Base-by-base conservation (phyloP, 2,329 filamentous ascomycete genomes). In the Cordyceps militaris region DNA sequence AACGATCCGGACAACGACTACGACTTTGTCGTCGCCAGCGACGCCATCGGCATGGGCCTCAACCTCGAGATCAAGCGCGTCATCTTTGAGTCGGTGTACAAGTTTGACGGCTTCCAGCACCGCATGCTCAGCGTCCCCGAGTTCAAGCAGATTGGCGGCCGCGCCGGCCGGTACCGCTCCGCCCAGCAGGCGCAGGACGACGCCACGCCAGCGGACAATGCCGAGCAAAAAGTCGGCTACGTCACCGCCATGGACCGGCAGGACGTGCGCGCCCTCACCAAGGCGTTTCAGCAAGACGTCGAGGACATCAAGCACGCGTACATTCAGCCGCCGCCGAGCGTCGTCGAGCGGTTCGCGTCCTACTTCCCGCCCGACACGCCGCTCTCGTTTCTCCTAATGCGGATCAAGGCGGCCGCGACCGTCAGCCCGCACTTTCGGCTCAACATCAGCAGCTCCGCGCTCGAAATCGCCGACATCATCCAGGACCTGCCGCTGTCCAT, bases 1-100 rank as follows among this genome's bases (percentile, higher is more conserved):
- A 99, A 99, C 67, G 89, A 97, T 62, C 92, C 91, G 0, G 73
- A 96, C 68, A 99, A 95, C 69, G 92, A 97, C 60, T 99, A 97
- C 68, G 94, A 99, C 69, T 95, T 86, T 64, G 78, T 99, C 6
- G 92, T 94, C 26, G 94, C 95, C 9, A 97, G 91, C 65, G 91
- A 97, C 72, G 94, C 94, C 48, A 93, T 99, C 61, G 94, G 94
- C 38, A 97, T 99, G 93, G 94, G 95, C 1, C 76, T 99, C 23
- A 99, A 99, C 67, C 74, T 99, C 70, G 91, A 85, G 72, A 91
- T 97, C 69, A 94, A 91, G 68, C 88, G 95, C 26, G 82, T 99
- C 60, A 83, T 99, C 56, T 94, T 99, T 63, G 90, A 96, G 66
- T 79, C 86, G 0, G 80, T 86, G 2, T 74, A 78, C 60, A 99